Base-by-base conservation (phyloP, 306 rosid species). In the Abrus precatorius region DNA sequence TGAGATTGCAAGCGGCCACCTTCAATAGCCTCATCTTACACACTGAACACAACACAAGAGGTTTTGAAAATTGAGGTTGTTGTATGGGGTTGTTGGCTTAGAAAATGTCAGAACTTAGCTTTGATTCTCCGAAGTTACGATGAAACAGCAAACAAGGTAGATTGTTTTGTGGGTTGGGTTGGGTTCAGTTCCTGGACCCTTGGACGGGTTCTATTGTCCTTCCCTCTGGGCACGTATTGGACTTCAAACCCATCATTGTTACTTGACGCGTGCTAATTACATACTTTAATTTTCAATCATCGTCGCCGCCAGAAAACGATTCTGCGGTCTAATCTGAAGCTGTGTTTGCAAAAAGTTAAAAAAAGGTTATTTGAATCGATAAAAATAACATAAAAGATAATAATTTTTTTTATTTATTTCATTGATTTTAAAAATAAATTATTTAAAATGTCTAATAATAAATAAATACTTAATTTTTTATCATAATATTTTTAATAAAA, bases 1-100 rank as follows among this genome's bases (percentile, higher is more conserved):
- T 95, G 34, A 95, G 87, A 84, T 91, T 95, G 82, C 98, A 95
- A 14, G 98, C 90, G 1, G 99, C 99, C 29, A 91, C 94, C 60
- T 90, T 95, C 88, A 95, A 86, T 54, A 93, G 80, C 90, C 99
- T 95, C 98, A 93, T 95, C 81, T 1, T 78, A 4, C 44, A 10
- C 27, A 34, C 12, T 44, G 20, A 20, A 20, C 20, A 20, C 20
- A 20, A 20, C 20, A 0, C 20, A 20, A 68, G 20, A 9, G n/a
- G 3, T 33, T 32, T 32, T 30, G 40, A 5, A 47, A 47, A 9
- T 47, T 47, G 52, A 13, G 52, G 12, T 47, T 47, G 13, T 13
- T 47, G 36, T 5, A 55, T 29, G 29, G 44, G 5, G 8, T 52
- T 77, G 28, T 54, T 13, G 13, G 14, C 52, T 11, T 45, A 9